Evolutionary conservation across 2,329 filamentous ascomycete genomes (phyloP), one percentile per base, ranked within the genome.

Genomic region (Cladosporium colombiae): DNA sequence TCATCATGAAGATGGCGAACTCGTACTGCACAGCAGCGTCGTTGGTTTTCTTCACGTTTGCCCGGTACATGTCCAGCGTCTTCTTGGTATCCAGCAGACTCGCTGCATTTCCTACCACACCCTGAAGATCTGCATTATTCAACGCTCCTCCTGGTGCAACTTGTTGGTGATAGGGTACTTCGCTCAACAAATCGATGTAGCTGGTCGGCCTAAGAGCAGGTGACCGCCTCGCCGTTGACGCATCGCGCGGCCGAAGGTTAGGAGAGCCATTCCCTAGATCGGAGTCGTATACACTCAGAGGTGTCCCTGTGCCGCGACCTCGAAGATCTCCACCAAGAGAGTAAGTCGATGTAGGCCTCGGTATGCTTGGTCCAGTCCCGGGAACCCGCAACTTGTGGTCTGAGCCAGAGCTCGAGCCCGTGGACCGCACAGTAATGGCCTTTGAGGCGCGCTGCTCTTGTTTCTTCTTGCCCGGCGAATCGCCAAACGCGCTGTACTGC

Each of bases 11-110:
- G 44, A 98, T 86, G 2, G 95, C 95, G 79, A 99, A 98, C 33
- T 96, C 95, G 78, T 98, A 98, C 78, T 97, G 93, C 37, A 96
- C 91, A 4, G 91, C 89, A 18, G 89, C 85, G 77, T 97, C 93
- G 68, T 91, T 95, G 2, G 95, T 96, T 82, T 99, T 99, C 81
- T 97, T 98, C 66, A 97, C 92, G 74, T 98, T 99, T 64, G 90
- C 89, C 53, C 94, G 87, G 78, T 99, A 99, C 94, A 98, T 97
- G 64, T 98, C 93, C 58, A 99, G 86, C 1, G 95, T 99, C 80
- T 98, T 93, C 75, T 94, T 91, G 37, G 92, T 90, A 74, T 92
- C 93, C 33, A 99, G 85, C 14, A 99, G 84, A 23, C 93, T 97
- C 3, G 94, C 94, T 80, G 96, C 96, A 75, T 88, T 90, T 53